Evolutionary conservation across 225 moss, liverwort and hornwort species (phyloP).

Genomic region (Ulota crispa): DNA sequence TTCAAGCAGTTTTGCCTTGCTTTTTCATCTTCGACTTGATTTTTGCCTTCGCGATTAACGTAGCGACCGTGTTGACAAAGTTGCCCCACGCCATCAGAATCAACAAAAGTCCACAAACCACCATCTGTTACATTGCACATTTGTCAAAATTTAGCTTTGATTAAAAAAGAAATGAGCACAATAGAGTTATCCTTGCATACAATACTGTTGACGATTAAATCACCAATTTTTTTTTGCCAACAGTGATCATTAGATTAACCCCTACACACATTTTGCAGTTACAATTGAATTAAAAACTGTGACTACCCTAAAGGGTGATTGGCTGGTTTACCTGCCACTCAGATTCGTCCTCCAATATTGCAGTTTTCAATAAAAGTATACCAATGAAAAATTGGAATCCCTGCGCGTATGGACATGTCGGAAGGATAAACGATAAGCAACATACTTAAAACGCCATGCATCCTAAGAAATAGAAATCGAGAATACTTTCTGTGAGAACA

Average conservation of each 20-base stretch:
- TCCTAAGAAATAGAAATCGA: not conserved
- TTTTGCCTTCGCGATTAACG: constrained; percentile 73
- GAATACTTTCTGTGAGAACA: not conserved
- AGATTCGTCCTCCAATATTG: constrained; percentile 64
- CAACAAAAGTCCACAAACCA: constrained; percentile 77
- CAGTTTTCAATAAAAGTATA: constrained; percentile 60
- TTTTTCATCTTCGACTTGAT: constrained; percentile 86
- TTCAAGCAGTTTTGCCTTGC: constrained; percentile 53
- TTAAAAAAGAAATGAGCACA: not conserved
- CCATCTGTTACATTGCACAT: constrained; percentile 56
- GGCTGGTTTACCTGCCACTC: constrained; percentile 79
- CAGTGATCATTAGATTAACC: not conserved
- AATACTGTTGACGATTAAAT: not conserved
- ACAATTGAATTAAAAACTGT: not conserved
- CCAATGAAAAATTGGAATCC: constrained; percentile 85
- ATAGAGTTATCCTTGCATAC: not conserved
- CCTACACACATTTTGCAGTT: not conserved
- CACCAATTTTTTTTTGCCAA: not conserved
- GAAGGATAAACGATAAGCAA: not conserved
- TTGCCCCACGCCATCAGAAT: constrained; percentile 83
- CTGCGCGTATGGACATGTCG: constrained; percentile 40
- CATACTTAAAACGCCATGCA: not conserved
- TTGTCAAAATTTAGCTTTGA: not conserved
- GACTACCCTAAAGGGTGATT: not conserved
- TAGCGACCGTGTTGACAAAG: constrained; percentile 77